phyloP scores from a whole-genome alignment of 2,329 filamentous ascomycete species.

The Trichoderma hamatum region DNA sequence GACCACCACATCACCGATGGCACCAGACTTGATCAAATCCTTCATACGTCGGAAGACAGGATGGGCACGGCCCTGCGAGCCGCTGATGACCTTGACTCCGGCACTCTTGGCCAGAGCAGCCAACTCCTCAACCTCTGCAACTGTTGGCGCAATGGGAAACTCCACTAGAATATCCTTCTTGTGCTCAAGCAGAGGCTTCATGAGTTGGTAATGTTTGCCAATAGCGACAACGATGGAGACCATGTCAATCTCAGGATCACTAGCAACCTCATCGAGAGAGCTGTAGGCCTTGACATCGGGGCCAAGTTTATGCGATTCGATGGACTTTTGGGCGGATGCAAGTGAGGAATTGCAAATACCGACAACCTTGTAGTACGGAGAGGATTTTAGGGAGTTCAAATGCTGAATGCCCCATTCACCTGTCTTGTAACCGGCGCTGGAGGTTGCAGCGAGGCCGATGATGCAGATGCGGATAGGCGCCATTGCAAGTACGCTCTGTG shows the following conservation, averaged over 20 bases:
- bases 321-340: constrained; percentile 2
- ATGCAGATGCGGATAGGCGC: constrained; percentile 19
- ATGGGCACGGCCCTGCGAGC: constrained; percentile 12
- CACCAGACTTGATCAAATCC: background rate
- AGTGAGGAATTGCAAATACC: constrained; percentile 17
- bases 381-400: background rate
- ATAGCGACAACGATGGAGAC: constrained; percentile 10
- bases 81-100: constrained; percentile 3
- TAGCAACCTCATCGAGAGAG: constrained; percentile 9
- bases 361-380: constrained; percentile 3
- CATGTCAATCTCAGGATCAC: background rate
- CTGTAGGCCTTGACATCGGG: constrained; percentile 10
- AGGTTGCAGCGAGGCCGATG: constrained; percentile 13
- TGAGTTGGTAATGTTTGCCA: constrained; percentile 10
- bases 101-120: constrained; percentile 2
- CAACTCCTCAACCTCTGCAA: constrained; percentile 15
- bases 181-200: constrained; percentile 12
- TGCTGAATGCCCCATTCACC: constrained; percentile 14
- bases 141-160: constrained; percentile 11
- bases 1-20: background rate
- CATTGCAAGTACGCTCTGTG: constrained; percentile 7
- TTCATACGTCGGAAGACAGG: constrained; percentile 8
- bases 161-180: constrained; percentile 8
- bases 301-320: constrained; percentile 14
- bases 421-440: constrained; percentile 2